Evolutionary conservation across 345 rosid genomes (phyloP).

Genomic region (Eucalyptus urophylla): DNA sequence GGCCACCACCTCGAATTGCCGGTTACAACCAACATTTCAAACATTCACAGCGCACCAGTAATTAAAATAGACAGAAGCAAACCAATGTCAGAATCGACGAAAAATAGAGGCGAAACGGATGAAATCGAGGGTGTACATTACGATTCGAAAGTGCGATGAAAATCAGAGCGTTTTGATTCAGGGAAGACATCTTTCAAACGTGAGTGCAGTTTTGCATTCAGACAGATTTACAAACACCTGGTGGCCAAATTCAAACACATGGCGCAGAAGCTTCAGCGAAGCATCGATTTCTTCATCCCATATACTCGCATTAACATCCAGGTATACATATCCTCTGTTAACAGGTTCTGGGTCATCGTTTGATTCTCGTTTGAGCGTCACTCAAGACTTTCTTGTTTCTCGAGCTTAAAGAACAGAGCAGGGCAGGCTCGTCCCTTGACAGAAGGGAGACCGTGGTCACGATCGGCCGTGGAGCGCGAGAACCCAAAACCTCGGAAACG

Average conservation of each 20-base stretch:
- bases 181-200: neutral
- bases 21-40: neutral
- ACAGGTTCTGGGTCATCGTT: neutral
- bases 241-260: fast-evolving
- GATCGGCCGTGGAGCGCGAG: no score
- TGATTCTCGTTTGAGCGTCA: neutral
- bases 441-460: neutral
- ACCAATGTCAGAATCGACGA: neutral
- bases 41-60: neutral
- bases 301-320: fast-evolving
- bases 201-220: neutral
- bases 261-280: neutral
- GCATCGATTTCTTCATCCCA: neutral
- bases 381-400: neutral
- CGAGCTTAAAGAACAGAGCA: neutral
- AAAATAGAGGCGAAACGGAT: neutral
- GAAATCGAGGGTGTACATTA: neutral
- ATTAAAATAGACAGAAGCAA: neutral
- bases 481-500: no score
- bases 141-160: fast-evolving
- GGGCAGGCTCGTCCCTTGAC: neutral
- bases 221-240: neutral
- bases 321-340: neutral
- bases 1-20: neutral
- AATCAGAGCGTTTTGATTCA: neutral